phyloP scores from a whole-genome alignment of 495 filamentous ascomycete species.

The Talaromyces wortmannii region DNA sequence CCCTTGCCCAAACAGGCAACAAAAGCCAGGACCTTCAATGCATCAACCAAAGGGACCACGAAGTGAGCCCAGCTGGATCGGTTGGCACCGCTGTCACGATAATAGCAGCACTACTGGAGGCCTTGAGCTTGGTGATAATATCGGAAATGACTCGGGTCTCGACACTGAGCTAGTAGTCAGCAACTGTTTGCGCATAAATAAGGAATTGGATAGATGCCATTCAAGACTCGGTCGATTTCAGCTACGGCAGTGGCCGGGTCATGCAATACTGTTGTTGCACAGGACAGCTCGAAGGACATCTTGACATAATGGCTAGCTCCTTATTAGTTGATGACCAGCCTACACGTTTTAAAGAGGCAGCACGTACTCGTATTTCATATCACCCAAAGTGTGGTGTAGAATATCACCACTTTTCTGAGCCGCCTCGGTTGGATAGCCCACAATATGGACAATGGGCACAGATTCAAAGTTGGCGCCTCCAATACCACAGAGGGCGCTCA shows the following conservation, averaged over 20 bases:
- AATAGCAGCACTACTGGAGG: background rate
- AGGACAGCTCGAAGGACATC: constrained; percentile 30
- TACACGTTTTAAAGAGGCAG: background rate
- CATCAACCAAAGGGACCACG: constrained; percentile 50
- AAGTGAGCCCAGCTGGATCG: background rate
- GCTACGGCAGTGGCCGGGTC: constrained; percentile 18
- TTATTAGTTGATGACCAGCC: background rate
- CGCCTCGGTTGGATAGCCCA: background rate
- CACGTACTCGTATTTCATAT: background rate
- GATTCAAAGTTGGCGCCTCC: background rate
- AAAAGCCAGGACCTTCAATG: constrained; percentile 61
- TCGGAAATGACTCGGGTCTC: background rate
- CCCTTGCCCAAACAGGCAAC: constrained; percentile 76
- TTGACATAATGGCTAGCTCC: background rate
- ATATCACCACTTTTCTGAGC: background rate
- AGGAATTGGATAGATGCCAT: constrained; percentile 11
- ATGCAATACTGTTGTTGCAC: constrained; percentile 19
- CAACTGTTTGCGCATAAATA: background rate
- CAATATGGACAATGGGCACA: constrained; percentile 5
- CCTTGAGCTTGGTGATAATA: background rate
- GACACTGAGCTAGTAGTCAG: background rate
- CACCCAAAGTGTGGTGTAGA: constrained; percentile 2
- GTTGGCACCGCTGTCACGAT: constrained; percentile 1
- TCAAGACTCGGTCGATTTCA: constrained; percentile 35
- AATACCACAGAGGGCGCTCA: constrained; percentile 2